Conservation (phyloP, 371 early-diverging fungal genomes). For the Rhizopus delemar region DNA sequence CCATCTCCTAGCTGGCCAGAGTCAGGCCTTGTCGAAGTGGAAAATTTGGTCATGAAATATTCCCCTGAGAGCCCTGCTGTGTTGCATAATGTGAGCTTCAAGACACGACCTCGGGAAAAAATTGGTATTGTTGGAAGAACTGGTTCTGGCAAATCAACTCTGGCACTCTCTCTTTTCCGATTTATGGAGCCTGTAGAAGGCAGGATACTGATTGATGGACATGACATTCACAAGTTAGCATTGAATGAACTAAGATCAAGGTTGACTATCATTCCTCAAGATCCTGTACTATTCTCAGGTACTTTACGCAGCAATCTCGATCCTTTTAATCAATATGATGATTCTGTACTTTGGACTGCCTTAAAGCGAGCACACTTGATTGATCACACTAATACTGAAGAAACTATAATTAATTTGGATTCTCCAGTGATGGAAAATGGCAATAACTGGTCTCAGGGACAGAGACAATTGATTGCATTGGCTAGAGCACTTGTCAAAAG, state of each 20-base stretch:
- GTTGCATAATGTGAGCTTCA: constrained; percentile 64
- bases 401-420: constrained; percentile 39
- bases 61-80: constrained; percentile 67
- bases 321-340: constrained; percentile 67
- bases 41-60: constrained; percentile 68
- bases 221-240: constrained; percentile 67
- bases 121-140: constrained; percentile 65
- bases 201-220: constrained; percentile 67
- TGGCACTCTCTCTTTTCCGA: constrained; percentile 72
- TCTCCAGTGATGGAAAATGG: constrained; percentile 71
- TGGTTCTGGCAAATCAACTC: constrained; percentile 65
- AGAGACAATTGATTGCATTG: constrained; percentile 84
- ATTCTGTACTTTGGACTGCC: constrained; percentile 77
- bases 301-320: constrained; percentile 80
- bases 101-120: constrained; percentile 55
- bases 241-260: constrained; percentile 62
- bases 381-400: constrained; percentile 33
- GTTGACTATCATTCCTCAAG: constrained; percentile 73
- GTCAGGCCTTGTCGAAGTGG: constrained; percentile 65
- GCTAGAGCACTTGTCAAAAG: constrained; percentile 81
- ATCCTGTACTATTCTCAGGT: constrained; percentile 77
- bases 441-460: constrained; percentile 82
- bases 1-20: constrained; percentile 76
- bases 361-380: constrained; percentile 64
- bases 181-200: constrained; percentile 69